phyloP scores from a whole-genome alignment of 306 rosid species.

The Argentina anserina region DNA sequence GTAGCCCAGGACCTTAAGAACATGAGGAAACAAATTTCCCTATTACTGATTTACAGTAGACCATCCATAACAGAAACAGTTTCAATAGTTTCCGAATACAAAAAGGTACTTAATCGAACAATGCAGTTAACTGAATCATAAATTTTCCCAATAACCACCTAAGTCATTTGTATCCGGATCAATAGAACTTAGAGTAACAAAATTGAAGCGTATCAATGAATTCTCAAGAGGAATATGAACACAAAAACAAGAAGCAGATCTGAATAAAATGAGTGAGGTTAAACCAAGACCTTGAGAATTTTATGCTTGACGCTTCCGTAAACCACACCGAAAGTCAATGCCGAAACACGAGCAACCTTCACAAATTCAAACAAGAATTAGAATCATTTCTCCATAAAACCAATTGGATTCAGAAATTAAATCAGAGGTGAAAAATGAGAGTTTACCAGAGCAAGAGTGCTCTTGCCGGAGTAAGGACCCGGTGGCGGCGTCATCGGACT shows the following conservation, averaged over 20 bases:
- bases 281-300: constrained; percentile 32
- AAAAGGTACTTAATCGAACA: too few relatives aligned
- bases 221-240: neutral
- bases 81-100: neutral
- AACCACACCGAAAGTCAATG: constrained; percentile 35
- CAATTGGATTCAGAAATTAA: neutral
- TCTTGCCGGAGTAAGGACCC: constrained; percentile 47
- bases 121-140: neutral
- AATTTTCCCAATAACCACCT: neutral
- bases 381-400: neutral
- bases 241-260: neutral
- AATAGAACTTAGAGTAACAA: neutral
- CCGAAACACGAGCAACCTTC: constrained; percentile 52
- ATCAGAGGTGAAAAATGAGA: neutral
- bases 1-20: too few relatives aligned
- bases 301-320: constrained; percentile 44
- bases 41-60: too few relatives aligned
- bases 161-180: neutral
- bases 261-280: neutral
- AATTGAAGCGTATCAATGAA: neutral
- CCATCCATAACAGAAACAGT: neutral
- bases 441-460: constrained; percentile 50
- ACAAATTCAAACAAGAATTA: neutral
- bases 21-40: too few relatives aligned
- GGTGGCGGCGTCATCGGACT: constrained; percentile 38